Evolutionary conservation across 106 monocot species (phyloP), one percentile per base, ranked within the genome.

Genomic region (Ottelia alismoides): DNA sequence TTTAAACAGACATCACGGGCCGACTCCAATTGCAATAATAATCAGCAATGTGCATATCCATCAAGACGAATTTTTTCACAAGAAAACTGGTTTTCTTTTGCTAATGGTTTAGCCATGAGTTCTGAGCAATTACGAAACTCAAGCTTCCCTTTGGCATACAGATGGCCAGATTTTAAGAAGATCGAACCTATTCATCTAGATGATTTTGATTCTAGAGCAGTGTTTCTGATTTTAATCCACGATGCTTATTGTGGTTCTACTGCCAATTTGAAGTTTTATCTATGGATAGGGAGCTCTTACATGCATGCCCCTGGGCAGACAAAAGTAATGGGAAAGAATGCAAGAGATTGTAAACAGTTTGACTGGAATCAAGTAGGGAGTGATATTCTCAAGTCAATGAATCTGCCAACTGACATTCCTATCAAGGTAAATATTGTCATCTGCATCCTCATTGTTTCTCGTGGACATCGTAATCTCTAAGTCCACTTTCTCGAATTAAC

Each of bases 201-300:
- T 31, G 64, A 77, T 72, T 71, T 83, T 70, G 72, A 89, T 70
- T 59, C 74, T 6, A 66, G 64, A 43, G 54, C 47, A 28, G 80
- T 80, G 28, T 57, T 79, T 29, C 30, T 89, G 56, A 64, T 79
- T 61, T 65, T 89, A 60, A 58, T 65, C 63, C 30, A 25, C 50
- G 30, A 55, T 66, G 60, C n/a, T 24, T 11, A 16, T 64, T 68
- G 49, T 58, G 61, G 25, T n/a, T 51, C 25, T 23, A 30, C 25
- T 27, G 16, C 18, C n/a, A n/a, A n/a, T n/a, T n/a, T n/a, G 52
- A 49, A 51, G 45, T 47, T 89, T 30, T 77, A 72, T 64, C 26
- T 89, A 50, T 89, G 79, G 73, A 50, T 80, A 63, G 83, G 80
- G 17, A 77, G 77, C 19, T 59, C 51, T 25, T 69, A 57, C 58